Base-by-base conservation (phyloP, 2,329 filamentous ascomycete genomes). In the Talaromyces sp. region DNA sequence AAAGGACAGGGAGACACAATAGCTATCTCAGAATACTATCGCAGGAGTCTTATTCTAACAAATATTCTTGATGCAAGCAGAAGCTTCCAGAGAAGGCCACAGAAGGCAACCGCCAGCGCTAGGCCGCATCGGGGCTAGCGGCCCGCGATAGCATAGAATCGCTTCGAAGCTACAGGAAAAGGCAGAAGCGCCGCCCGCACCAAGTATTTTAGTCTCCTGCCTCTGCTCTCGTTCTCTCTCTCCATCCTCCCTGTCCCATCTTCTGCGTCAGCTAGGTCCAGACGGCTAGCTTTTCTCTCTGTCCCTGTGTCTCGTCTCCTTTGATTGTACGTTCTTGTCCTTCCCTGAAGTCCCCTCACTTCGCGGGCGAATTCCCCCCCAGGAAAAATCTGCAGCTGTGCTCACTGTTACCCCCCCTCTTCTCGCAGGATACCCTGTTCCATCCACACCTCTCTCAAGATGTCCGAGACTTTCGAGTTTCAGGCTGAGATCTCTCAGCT, bases 401-500 rank as follows among this genome's bases (percentile, higher is more conserved):
- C 55, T 57, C 28, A 47, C 36, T 32, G n/a, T 52, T 17, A 28
- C 11, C 15, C 8, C 6, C 25, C 27, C 17, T 30, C 39, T 58
- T 39, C 39, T 22, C 7, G 7, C 47, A 67, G 65, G 65, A 68
- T 67, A 64, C 60, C 63, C 59, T 44, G 60, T 62, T 57, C 47
- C 28, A 58, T 53, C 57, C 60, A 55, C 57, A 69, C 77, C 80
- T 75, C 76, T 81, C 90, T 78, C 79, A 96, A 96, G 91, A 82
- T 92, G 81, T 73, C 78, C 70, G 93, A 98, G 85, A 97, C 93
- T 72, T 99, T 99, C 84, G 93, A 98, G 90, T 99, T 98, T 86
- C 95, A 99, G 90, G 95, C 95, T 90, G 95, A 99, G 91, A 99
- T 99, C 79, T 98, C 93, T 90, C 95, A 99, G 91, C 91, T 99